Evolutionary conservation across 352 stramenopile genomes (phyloP), one percentile per base, ranked within the genome.

Genomic region (Phytophthora brassicae): DNA sequence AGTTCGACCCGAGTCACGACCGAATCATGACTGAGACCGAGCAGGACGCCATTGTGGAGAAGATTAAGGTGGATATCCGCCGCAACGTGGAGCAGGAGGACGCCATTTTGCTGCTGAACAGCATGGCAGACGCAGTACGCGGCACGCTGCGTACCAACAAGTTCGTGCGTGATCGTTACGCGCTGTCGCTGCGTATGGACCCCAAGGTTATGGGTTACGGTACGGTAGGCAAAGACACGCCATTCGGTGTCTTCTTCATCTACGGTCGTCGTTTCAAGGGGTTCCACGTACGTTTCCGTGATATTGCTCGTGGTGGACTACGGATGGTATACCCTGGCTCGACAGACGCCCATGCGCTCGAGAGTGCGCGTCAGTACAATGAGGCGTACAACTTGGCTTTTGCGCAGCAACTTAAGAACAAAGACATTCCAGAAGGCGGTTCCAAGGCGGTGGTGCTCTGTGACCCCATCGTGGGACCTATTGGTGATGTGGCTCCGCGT

Each of bases 231-330:
- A 94, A 88, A 70, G 89, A 98, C 58, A 84, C 86, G 11, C 97
- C 97, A 12, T 99, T 95, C 70, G 96, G 95, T 13, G 86, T 99
- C 13, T 98, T 99, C 72, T 99, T 98, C 73, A 95, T 96, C 55
- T 97, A 98, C 74, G 97, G 97, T 5, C 86, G 94, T 57, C 90
- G 96, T 28, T 99, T 99, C 82, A 97, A 89, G 70, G 84, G 84
- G 39, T 94, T 94, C 66, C 85, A 94, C 73, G 84, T 91, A 49
- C 85, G 85, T 12, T 94, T 94, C 69, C 78, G 80, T 28, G 85
- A 94, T 61, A 92, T 94, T 76, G 68, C 85, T 22, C 83, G 85
- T 29, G 85, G 85, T 53, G 85, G 85, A 45, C 62, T 94, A 4
- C 84, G 84, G 24, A 84, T 94, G 64, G 79, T 92, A 36, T 94